These are phyloP conservation scores for Diaporthe sp. DNA, from an alignment of 2,329 filamentous ascomycete genomes.

Conservation along the genomic window DNA sequence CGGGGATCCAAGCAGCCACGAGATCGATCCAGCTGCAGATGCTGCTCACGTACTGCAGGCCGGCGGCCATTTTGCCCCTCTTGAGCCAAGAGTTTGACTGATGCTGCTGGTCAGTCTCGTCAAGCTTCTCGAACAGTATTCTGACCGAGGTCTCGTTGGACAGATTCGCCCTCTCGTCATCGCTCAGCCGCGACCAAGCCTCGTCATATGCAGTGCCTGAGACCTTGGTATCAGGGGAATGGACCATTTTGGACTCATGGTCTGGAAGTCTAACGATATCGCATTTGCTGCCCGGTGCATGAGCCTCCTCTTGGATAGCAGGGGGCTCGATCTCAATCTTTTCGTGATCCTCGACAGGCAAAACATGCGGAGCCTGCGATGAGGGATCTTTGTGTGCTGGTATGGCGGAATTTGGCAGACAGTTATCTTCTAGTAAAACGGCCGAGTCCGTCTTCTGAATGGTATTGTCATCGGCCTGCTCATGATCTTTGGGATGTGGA, in stretches of 20 bases:
- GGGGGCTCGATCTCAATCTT: not conserved
- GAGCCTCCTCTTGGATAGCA: not conserved
- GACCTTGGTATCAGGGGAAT: not conserved
- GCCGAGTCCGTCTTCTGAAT: not conserved
- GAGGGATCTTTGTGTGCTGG: not conserved
- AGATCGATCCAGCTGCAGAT: not conserved
- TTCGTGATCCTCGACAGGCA: not conserved
- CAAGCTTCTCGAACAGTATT: not conserved
- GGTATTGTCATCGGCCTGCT: not conserved
- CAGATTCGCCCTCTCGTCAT: not conserved
- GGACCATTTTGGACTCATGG: not conserved
- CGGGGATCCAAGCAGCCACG: not conserved
- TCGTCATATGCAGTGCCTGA: not conserved
- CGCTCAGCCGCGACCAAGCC: not conserved
- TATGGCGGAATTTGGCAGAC: not conserved
- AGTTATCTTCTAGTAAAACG: not conserved
- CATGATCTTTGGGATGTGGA: not conserved
- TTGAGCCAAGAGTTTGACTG: conserved; percentile 5
- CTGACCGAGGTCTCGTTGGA: not conserved
- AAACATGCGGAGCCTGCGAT: not conserved
- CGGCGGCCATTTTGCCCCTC: conserved; percentile 7
- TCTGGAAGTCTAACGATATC: not conserved
- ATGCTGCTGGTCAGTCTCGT: conserved; percentile 6
- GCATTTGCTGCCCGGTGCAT: not conserved
- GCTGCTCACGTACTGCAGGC: conserved; percentile 1